Evolutionary conservation across 306 rosid genomes (phyloP).

Genomic region (Hippophae rhamnoides): DNA sequence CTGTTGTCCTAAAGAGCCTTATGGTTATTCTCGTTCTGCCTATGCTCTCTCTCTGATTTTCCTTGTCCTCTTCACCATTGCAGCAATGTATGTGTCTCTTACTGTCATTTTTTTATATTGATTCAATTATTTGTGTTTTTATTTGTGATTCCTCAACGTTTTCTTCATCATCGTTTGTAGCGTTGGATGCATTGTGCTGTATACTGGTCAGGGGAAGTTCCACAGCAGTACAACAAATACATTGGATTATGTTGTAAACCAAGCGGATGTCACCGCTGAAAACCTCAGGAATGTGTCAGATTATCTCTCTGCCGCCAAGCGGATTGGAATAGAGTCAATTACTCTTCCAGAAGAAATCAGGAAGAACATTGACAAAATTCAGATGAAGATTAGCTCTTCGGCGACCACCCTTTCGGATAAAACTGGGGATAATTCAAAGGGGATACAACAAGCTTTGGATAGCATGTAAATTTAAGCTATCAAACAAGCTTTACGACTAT

Average conservation of each 20-base stretch:
- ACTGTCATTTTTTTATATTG: background rate
- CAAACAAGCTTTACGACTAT: no score
- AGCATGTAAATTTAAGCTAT: constrained; percentile 32
- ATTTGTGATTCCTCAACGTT: background rate
- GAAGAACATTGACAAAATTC: constrained; percentile 41
- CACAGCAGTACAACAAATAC: constrained; percentile 44
- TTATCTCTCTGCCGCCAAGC: constrained; percentile 58
- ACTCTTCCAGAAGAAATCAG: constrained; percentile 46
- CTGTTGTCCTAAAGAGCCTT: constrained; percentile 12
- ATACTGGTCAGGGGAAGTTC: constrained; percentile 65
- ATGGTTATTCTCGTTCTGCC: constrained; percentile 20
- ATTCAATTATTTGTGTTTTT: background rate
- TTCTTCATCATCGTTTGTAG: constrained; percentile 8
- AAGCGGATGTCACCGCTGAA: constrained; percentile 41
- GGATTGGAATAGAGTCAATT: constrained; percentile 39
- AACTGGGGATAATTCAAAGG: constrained; percentile 43
- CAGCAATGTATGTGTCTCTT: constrained; percentile 31
- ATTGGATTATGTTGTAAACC: constrained; percentile 44
- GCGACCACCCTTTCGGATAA: constrained; percentile 36
- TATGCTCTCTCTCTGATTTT: constrained; percentile 27
- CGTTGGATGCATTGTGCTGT: constrained; percentile 45
- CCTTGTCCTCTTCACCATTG: constrained; percentile 26
- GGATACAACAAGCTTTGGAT: constrained; percentile 42
- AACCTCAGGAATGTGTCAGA: constrained; percentile 51
- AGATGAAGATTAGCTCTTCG: constrained; percentile 41